phyloP scores from a whole-genome alignment of 257 asterid species.

The Linderniella brevidens region DNA sequence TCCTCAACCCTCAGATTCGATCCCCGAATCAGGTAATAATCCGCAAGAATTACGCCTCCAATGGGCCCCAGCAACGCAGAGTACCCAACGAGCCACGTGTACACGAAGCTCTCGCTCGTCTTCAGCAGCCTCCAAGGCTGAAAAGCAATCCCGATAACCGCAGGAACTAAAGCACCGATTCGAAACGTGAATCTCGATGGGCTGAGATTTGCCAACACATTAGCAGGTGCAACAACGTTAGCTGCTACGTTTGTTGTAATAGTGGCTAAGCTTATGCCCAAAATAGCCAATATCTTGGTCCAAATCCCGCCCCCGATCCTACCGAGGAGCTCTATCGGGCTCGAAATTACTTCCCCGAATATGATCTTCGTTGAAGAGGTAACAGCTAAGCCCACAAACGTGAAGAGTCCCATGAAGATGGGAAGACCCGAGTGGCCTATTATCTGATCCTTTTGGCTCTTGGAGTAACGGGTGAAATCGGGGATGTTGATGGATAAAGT shows the following conservation, averaged over 20 bases:
- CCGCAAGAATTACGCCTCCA: slow-evolving; percentile 47
- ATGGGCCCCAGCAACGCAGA: slow-evolving; percentile 84
- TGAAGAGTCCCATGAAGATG: slow-evolving; percentile 69
- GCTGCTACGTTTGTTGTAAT: slow-evolving; percentile 91
- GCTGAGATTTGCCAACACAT: slow-evolving; percentile 65
- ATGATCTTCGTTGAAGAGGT: slow-evolving; percentile 72
- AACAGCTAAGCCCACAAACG: slow-evolving; percentile 88
- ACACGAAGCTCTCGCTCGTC: slow-evolving; percentile 80
- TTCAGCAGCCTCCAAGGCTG: slow-evolving; percentile 85
- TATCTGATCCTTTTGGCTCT: slow-evolving; percentile 50
- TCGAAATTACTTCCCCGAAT: slow-evolving; percentile 53
- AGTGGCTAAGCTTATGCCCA: slow-evolving; percentile 65
- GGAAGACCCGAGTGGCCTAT: slow-evolving; percentile 72
- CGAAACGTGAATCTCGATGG: slow-evolving; percentile 61
- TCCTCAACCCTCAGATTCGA: slow-evolving; percentile 27
- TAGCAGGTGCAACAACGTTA: slow-evolving; percentile 87
- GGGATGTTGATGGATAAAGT: slow-evolving; percentile 72
- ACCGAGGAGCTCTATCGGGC: slow-evolving; percentile 61
- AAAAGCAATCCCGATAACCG: slow-evolving; percentile 55
- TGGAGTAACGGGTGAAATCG: slow-evolving; percentile 78
- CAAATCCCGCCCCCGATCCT: slow-evolving; percentile 68
- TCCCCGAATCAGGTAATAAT: slow-evolving; percentile 39
- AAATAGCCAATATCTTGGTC: slow-evolving; percentile 44
- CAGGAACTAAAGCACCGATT: slow-evolving; percentile 52
- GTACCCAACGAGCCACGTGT: slow-evolving; percentile 83